Base-by-base conservation (phyloP, 2,329 filamentous ascomycete genomes). In the Cercospora nicotianae region DNA sequence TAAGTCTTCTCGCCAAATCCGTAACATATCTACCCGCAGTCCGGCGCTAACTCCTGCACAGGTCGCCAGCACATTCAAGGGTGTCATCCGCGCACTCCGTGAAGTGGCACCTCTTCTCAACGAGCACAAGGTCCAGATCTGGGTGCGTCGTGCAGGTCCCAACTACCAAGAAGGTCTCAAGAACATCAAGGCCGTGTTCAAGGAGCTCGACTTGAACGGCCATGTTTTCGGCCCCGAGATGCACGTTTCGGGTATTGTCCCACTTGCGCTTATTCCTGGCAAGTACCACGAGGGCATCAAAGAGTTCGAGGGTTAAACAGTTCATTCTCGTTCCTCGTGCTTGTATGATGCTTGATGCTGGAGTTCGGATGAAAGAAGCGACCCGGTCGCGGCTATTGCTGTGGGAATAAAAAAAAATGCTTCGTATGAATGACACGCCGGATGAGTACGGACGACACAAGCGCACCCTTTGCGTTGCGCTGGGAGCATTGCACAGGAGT, bases 101-200 rank as follows among this genome's bases (percentile, higher is more conserved):
- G 95, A 98, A 83, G 93, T 94, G 75, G 88, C 94, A 69, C 89
- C 89, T 72, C 87, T 90, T 72, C 88, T 99, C 75, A 89, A 89
- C 79, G 95, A 99, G 88, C 95, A 99, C 90, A 96, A 97, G 78
- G 92, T 95, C 73, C 91, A 96, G 84, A 97, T 98, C 86, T 98
- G 94, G 95, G 94, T 98, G 75, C 87, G 88, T 76, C 87, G 88
- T 82, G 88, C 95, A 63, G 93, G 95, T 69, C 95, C 95, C 82
- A 99, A 99, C 88, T 99, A 96, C 89, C 95, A 99, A 84, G 95
- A 99, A 85, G 95, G 95, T 84, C 90, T 99, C 74, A 97, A 97
- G 90, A 99, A 98, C 89, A 97, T 99, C 89, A 98, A 98, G 89
- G 88, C 89, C 60, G 94, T 96, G 69, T 95, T 93, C 69, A 89